Evolutionary conservation across 192 early-diverging fungal species (phyloP).

Genomic region (Kappamyces sp.): DNA sequence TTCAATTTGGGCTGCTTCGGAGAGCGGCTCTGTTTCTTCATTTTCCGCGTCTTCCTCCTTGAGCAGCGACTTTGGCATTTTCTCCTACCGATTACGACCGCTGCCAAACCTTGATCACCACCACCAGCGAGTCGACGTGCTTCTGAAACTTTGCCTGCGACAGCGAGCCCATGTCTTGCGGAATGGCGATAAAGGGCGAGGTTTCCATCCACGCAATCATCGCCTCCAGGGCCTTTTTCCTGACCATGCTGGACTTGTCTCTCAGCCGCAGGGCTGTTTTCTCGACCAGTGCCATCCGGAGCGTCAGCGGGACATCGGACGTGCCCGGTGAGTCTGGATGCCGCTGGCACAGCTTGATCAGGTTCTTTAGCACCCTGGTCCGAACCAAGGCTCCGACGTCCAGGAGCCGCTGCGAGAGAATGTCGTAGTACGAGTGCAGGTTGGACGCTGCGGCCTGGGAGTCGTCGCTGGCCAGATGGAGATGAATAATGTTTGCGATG

Average conservation of each 20-base stretch:
- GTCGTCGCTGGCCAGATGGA: constrained; percentile 57
- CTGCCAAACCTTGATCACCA: constrained; percentile 48
- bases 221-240: constrained; percentile 85
- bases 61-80: constrained; percentile 8
- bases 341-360: constrained; percentile 67
- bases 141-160: constrained; percentile 64
- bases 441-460: constrained; percentile 65
- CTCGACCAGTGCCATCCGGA: constrained; percentile 57
- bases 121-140: constrained; percentile 55
- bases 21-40: not conserved
- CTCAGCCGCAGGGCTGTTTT: constrained; percentile 73
- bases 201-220: constrained; percentile 75
- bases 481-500: constrained; percentile 76
- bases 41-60: constrained; percentile 4
- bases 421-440: constrained; percentile 82
- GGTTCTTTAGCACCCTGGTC: constrained; percentile 80
- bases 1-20: constrained; percentile 22
- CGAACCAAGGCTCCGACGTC: constrained; percentile 84
- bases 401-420: constrained; percentile 85
- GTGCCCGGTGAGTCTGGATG: constrained; percentile 18
- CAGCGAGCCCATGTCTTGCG: constrained; percentile 75
- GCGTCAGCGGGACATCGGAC: constrained; percentile 44
- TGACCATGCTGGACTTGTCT: constrained; percentile 85
- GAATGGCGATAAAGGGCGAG: constrained; percentile 69
- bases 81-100: not conserved